Evolutionary conservation across 257 asterid species (phyloP).

Genomic region (Solanum etuberosum): DNA sequence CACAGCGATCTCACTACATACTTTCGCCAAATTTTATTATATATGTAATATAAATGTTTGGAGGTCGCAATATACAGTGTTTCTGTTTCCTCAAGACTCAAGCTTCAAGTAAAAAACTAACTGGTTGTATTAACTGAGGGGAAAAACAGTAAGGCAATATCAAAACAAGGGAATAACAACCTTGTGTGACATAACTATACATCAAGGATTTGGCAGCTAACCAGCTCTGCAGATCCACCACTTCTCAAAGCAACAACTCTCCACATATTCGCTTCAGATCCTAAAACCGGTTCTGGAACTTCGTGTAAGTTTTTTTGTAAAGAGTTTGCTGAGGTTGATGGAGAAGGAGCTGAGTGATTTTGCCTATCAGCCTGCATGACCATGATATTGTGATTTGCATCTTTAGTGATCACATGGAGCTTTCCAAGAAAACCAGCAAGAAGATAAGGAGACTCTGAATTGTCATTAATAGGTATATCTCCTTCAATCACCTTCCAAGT

Average conservation of each 20-base stretch:
- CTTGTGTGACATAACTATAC: constrained; percentile 21
- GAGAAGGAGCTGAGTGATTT: constrained; percentile 19
- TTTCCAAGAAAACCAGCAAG: constrained; percentile 77
- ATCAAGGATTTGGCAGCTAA: constrained; percentile 72
- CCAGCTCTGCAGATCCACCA: constrained; percentile 67
- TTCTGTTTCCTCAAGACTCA: neutral
- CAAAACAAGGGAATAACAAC: neutral
- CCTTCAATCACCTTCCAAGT: constrained; percentile 77
- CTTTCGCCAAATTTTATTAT: neutral
- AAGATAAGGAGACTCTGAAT: constrained; percentile 69
- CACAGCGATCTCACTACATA: neutral
- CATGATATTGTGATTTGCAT: constrained; percentile 35
- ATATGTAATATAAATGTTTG: neutral
- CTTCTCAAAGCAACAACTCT: constrained; percentile 35
- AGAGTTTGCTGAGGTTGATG: constrained; percentile 27
- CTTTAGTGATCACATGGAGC: constrained; percentile 73
- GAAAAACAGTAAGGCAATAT: neutral
- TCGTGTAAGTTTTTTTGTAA: constrained; percentile 26
- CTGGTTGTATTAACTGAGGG: neutral
- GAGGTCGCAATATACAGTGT: neutral
- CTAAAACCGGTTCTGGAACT: constrained; percentile 25
- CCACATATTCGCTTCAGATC: constrained; percentile 52
- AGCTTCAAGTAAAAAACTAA: neutral
- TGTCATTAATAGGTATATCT: constrained; percentile 58
- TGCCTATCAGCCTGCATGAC: constrained; percentile 63